Evolutionary conservation across 306 rosid genomes (phyloP), one percentile per base, ranked within the genome.

Genomic region (Abrus pulchellus): DNA sequence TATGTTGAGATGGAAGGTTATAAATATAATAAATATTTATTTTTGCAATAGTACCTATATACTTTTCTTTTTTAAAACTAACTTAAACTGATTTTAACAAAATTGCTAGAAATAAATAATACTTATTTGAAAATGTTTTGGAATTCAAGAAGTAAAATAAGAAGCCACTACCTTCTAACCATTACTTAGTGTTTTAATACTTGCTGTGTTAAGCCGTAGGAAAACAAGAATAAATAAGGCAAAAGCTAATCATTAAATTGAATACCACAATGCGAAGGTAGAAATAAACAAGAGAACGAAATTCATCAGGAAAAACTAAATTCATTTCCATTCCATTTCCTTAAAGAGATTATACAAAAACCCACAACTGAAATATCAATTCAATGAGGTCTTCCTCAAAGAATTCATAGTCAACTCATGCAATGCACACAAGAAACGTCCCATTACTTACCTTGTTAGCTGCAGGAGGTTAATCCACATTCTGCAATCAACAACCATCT

Each of bases 401-500:
- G 76, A 72, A 77, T 27, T 54, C 65, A 9, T 48, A 78, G 43
- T 72, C 57, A 83, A 77, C 78, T 72, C 85, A 71, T 71, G 44
- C 73, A 77, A 71, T 27, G 20, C 45, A 72, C 44, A 76, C 36
- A 32, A 28, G 44, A 60, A 33, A 68, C 33, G 5, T 44, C 69
- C 52, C 64, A 72, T 69, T 34, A 61, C 49, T 81, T 7, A 73
- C 40, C 50, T 36, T 49, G 78, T 84, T 77, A 74, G 84, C 84
- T 41, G 61, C 76, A 64, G 33, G 28, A 84, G 64, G 75, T 82
- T 74, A 83, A 83, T 53, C 44, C 83, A 67, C 14, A 11, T 43
- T 79, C 63, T 49, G 45, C 83, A 73, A 72, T 49, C 77, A 59
- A 79, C 74, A 68, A 56, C 45, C 53, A 60, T 53, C 79, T 80